These are phyloP conservation scores for Solanum chiquidenum DNA, from an alignment of 257 asterid species.

Conservation along the genomic window DNA sequence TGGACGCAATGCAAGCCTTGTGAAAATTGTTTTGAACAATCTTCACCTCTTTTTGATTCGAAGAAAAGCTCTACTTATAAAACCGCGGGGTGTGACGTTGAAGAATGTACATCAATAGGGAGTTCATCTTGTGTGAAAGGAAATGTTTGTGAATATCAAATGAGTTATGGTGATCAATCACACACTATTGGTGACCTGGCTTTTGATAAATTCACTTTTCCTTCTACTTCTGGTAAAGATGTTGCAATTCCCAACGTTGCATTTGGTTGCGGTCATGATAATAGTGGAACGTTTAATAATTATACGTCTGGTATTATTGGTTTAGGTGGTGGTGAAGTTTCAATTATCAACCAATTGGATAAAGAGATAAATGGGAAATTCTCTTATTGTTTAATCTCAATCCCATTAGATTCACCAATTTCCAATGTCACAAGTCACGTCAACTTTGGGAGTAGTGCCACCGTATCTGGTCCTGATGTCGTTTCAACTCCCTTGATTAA, in stretches of 20 bases:
- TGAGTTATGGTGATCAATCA: background rate
- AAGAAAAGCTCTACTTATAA: background rate
- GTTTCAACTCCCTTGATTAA: background rate
- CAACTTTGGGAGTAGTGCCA: conserved; percentile 5
- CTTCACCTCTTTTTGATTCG: background rate
- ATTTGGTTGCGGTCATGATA: conserved; percentile 8
- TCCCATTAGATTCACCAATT: background rate
- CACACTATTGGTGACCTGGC: background rate
- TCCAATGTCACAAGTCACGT: background rate
- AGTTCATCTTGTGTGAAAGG: background rate
- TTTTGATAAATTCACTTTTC: background rate
- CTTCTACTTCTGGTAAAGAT: background rate
- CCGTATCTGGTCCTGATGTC: background rate
- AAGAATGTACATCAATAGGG: background rate
- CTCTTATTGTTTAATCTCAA: conserved; percentile 4
- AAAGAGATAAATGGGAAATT: conserved; percentile 1
- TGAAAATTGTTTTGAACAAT: background rate
- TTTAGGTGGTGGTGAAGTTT: background rate
- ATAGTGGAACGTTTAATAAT: background rate
- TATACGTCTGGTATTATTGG: conserved; percentile 4
- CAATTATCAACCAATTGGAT: background rate
- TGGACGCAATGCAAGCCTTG: too few relatives aligned
- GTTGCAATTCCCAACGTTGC: background rate
- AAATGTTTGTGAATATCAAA: background rate
- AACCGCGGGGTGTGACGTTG: background rate